Base-by-base conservation (phyloP, 140 eudicot genomes). In the Cichorium intybus region DNA sequence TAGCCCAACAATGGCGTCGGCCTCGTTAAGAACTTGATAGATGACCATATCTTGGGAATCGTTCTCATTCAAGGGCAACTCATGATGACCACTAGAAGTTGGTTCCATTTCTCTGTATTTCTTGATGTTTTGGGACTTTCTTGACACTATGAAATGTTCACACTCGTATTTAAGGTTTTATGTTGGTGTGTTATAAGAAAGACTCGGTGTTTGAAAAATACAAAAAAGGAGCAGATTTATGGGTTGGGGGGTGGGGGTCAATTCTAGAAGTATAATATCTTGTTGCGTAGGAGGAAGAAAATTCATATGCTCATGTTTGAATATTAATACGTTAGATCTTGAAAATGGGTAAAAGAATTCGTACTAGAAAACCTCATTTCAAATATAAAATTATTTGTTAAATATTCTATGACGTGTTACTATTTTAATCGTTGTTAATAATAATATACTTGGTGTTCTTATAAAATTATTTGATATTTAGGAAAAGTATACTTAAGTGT, bases 1-100 rank as follows among this genome's bases (percentile, higher is more conserved):
- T 2, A 56, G 68, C 15, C 34, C n/a, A 11, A 10, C 23, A 2
- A 81, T 33, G 45, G 80, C 53, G 46, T 67, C 55, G 45, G 95
- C 95, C 72, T 84, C 95, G 41, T 79, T 79, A 4, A 87, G 88
- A 28, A 87, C 83, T 54, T 87, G 77, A 28, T 64, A 71, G 21
- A 87, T 71, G 4, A 87, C 75, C 85, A 87, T 84, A 16, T 87
- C 95, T 84, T 87, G 91, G 17, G 95, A 87, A 52, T 84, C 95
- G 52, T 87, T 76, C 56, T 87, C 95, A 45, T 87, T 87, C 7
- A 87, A 71, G 49, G 95, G 95, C 31, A 87, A 61, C 63, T 87
- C 87, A 16, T 31, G 68, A 16, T 31, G 68, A 16, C 37, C 21
- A 18, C 77, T 77, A 17, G 80, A 20, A 20, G 78, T 24, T 54